phyloP scores from a whole-genome alignment of 2,329 filamentous ascomycete species.

The Ophiostoma perfectum region DNA sequence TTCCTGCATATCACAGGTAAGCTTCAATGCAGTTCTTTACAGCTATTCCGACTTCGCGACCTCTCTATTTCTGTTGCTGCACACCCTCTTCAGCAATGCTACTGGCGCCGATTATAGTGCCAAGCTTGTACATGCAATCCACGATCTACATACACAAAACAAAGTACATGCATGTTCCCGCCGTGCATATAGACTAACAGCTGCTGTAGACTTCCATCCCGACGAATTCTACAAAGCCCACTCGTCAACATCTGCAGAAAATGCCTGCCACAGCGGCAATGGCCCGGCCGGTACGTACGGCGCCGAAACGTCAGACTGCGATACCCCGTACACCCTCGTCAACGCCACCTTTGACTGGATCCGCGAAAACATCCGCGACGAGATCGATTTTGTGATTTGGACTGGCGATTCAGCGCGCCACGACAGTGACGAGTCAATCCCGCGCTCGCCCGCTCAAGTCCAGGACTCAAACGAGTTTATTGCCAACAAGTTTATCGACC shows the following conservation, averaged over 20 bases:
- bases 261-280: constrained; percentile 72
- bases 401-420: constrained; percentile 87
- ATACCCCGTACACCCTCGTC: constrained; percentile 72
- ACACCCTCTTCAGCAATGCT: too few species aligned
- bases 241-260: constrained; percentile 60
- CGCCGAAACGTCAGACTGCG: constrained; percentile 81
- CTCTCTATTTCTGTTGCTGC: too few species aligned
- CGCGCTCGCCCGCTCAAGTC: constrained; percentile 71
- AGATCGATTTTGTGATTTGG: constrained; percentile 87
- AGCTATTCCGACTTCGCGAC: neutral
- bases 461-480: constrained; percentile 69
- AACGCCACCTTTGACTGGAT: constrained; percentile 93
- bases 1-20: constrained; percentile 87
- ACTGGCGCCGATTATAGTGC: too few species aligned
- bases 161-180: neutral
- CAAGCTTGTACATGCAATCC: too few species aligned
- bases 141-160: too few species aligned
- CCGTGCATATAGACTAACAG: neutral
- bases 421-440: constrained; percentile 76
- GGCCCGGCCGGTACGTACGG: constrained; percentile 78
- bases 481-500: constrained; percentile 67
- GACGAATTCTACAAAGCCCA: constrained; percentile 81
- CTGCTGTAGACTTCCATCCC: constrained; percentile 72
- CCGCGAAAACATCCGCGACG: constrained; percentile 65
- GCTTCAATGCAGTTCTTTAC: constrained; percentile 27